These are phyloP conservation scores for Cercis canadensis DNA, from an alignment of 306 rosid species.

Conservation along the genomic window DNA sequence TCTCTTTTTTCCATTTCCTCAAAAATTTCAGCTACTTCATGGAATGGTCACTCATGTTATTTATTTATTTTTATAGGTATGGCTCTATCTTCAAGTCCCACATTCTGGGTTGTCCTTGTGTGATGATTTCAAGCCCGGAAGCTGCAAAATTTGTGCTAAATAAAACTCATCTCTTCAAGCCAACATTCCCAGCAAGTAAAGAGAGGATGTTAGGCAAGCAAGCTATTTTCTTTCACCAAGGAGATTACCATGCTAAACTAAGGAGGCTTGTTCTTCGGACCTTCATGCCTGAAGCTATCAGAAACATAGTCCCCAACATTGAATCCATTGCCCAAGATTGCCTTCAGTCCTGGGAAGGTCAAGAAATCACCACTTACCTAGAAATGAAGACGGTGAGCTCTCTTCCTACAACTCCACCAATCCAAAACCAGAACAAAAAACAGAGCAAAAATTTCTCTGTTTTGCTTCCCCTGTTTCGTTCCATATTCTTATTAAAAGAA, in stretches of 20 bases:
- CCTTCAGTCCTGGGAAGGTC: constrained; percentile 73
- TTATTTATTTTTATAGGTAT: constrained; percentile 50
- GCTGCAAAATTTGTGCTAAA: constrained; percentile 88
- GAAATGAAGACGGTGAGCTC: constrained; percentile 86
- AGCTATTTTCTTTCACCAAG: constrained; percentile 93
- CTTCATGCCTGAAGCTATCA: constrained; percentile 79
- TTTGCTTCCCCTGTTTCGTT: constrained; percentile 4
- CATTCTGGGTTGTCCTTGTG: constrained; percentile 96
- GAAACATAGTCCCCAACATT: constrained; percentile 53
- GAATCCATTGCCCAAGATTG: constrained; percentile 74
- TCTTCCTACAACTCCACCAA: not conserved
- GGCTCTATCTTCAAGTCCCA: constrained; percentile 96
- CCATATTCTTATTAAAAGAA: not conserved
- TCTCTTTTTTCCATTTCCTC: not conserved
- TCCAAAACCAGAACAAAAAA: not conserved
- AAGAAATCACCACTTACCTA: constrained; percentile 70
- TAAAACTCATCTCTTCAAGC: constrained; percentile 84
- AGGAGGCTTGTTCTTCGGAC: constrained; percentile 88
- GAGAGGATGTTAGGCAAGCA: constrained; percentile 96
- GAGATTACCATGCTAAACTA: constrained; percentile 86
- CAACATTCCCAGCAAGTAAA: constrained; percentile 93
- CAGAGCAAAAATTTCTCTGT: constrained; percentile 39
- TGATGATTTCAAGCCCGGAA: constrained; percentile 91
- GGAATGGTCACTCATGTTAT: not conserved
- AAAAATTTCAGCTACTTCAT: not conserved